Conservation (phyloP, 208 protist species). For the Naegleria lovaniensis region DNA sequence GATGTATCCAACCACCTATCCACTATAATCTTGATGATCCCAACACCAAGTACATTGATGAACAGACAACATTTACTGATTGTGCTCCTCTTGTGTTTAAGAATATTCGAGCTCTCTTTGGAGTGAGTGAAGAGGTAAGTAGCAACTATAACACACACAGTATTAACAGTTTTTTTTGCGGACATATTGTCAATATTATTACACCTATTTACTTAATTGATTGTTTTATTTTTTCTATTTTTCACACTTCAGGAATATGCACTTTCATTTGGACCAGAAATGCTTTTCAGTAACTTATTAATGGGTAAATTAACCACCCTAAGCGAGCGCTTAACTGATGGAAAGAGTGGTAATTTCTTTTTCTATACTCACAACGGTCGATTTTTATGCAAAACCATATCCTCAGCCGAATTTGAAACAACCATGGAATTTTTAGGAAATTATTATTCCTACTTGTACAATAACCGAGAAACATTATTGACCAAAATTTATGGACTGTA, state of each 20-base stretch:
- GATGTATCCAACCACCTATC: neutral
- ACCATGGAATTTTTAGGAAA: neutral
- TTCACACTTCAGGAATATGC: neutral
- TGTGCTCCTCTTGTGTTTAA: neutral
- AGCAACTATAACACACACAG: too few species aligned
- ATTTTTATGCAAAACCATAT: slow-evolving; percentile 8
- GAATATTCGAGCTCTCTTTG: neutral
- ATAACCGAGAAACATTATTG: neutral
- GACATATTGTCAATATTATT: too few species aligned
- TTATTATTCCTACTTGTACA: neutral
- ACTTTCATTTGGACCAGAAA: neutral
- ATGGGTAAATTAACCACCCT: neutral
- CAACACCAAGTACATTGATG: neutral
- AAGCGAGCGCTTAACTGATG: neutral
- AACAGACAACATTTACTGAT: neutral
- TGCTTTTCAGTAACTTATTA: slow-evolving; percentile 11
- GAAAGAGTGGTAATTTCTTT: slow-evolving; percentile 16
- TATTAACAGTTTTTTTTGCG: too few species aligned
- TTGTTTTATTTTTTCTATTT: too few species aligned
- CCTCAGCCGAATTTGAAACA: neutral
- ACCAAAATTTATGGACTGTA: neutral
- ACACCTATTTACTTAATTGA: too few species aligned
- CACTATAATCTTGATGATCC: neutral
- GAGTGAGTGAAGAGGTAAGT: neutral
- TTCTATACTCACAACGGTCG: neutral